Base-by-base conservation (phyloP, 345 rosid genomes). In the Arabidopsis arenosa region DNA sequence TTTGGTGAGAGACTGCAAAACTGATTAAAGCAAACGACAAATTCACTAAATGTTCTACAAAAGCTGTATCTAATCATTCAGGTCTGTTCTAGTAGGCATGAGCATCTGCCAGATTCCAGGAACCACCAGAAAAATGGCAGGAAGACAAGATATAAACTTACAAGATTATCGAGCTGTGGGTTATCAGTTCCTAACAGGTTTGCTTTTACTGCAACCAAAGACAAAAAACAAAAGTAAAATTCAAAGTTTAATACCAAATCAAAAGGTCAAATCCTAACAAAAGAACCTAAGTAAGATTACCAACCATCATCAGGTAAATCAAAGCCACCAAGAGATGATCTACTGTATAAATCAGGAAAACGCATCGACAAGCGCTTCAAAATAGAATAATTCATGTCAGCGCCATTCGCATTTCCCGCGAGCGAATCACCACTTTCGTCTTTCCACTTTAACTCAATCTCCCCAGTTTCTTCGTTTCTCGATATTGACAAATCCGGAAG, bases 251-350 rank as follows among this genome's bases (percentile, higher is more conserved):
- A 18, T 39, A 65, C 23, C 76, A 64, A 73, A 35, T n/a, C 2
- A 63, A 9, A 30, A 21, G 40, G 54, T 58, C 32, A 70, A 53
- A 70, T 45, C 21, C 10, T 14, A 21, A 11, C 3, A 7, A 68
- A 67, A 9, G 12, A 21, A 47, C 1, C 1, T 7, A 35, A 54
- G 13, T 49, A 3, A 57, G 57, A 40, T 63, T 9, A 8, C 41
- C 33, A 75, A 86, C 93, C 89, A 18, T 86, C 79, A 40, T 76
- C 75, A 32, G 91, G 80, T 17, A 86, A 83, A 37, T 83, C 86
- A 53, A 83, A 80, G 81, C 87, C 92, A 78, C 83, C 81, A 51
- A 82, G 80, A 56, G 87, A 76, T 1, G 84, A 79, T 53, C 68
- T 55, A 53, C 72, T 59, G 37, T 84, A 80, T 69, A 75, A 60